Base-by-base conservation (phyloP, 176 grass and related monocot species). In the Aechmea fasciata region DNA sequence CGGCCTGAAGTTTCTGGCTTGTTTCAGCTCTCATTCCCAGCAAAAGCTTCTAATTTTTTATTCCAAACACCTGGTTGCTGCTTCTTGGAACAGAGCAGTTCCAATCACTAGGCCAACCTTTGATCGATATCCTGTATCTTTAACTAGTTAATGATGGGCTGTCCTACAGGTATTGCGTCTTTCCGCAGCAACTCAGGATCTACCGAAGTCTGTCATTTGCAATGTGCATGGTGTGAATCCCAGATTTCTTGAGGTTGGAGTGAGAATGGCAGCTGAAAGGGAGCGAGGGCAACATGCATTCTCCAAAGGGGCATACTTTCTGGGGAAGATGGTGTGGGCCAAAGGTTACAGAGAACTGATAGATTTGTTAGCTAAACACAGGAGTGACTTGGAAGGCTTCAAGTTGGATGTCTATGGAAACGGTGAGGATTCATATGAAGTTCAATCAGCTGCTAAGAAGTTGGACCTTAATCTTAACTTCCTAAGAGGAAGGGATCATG, bases 251-350 rank as follows among this genome's bases (percentile, higher is more conserved):
- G 77, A 82, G 64, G 80, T 99, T 13, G 95, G 95, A 25, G 84
- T 94, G 69, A 90, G 78, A 82, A 73, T 90, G 50, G 90, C 95
- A 50, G 68, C 80, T 18, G 79, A 82, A 64, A 74, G 54, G 66
- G 69, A 85, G 13, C 84, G 74, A 49, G 82, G 84, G 24, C 62
- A 66, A 24, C 80, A 85, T 5, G 79, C 82, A 61, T 93, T 99
- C 72, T 90, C 84, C 1, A 90, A 99, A 84, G 90, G 90, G 69
- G 95, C 87, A 77, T 99, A 93, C 76, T 96, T 96, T 75, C 76
- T 99, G 0, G 95, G 95, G 66, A 99, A 99, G 78, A 99, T 99
- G 95, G 90, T 99, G 1, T 99, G 95, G 95, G 84, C 90, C 48
- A 94, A 99, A 82, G 95, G 90, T 50, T 99, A 99, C 71, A 87